Evolutionary conservation across 306 rosid species (phyloP).

Genomic region (Casuarina cunninghamiana): DNA sequence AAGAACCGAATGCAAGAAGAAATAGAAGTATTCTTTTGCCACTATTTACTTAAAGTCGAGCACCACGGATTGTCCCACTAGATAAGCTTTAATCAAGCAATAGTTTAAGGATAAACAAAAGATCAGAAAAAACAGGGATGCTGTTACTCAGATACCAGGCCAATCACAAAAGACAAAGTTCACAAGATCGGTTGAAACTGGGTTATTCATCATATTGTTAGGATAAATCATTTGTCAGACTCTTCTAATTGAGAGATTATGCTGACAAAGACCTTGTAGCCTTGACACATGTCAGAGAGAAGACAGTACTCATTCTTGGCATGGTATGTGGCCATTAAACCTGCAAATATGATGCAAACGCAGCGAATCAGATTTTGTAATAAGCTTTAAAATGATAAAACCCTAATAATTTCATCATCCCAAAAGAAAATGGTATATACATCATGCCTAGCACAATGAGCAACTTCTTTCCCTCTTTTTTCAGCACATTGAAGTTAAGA

Average conservation of each 20-base stretch:
- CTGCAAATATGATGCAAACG: conserved; percentile 44
- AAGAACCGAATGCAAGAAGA: neutral
- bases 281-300: conserved; percentile 76
- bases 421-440: neutral
- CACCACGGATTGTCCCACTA: neutral
- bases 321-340: conserved; percentile 85
- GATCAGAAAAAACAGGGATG: neutral
- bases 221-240: conserved; percentile 13
- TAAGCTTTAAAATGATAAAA: neutral
- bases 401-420: neutral
- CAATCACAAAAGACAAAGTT: neutral
- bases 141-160: neutral
- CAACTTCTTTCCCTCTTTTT: neutral
- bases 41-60: neutral
- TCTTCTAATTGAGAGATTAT: conserved; percentile 75
- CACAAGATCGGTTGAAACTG: neutral
- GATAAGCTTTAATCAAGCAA: neutral
- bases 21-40: neutral
- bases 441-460: neutral
- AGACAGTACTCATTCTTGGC: conserved; percentile 94
- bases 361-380: conserved; percentile 18
- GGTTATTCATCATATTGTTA: conserved; percentile 2
- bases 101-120: neutral
- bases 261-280: conserved; percentile 68
- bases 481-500: neutral